A percentile compares a stretch with the other conserved stretches of the same genome.
phyloP scores from a whole-genome alignment of 768 basidiomycete genomes.

The Tricholoma furcatifolium region DNA sequence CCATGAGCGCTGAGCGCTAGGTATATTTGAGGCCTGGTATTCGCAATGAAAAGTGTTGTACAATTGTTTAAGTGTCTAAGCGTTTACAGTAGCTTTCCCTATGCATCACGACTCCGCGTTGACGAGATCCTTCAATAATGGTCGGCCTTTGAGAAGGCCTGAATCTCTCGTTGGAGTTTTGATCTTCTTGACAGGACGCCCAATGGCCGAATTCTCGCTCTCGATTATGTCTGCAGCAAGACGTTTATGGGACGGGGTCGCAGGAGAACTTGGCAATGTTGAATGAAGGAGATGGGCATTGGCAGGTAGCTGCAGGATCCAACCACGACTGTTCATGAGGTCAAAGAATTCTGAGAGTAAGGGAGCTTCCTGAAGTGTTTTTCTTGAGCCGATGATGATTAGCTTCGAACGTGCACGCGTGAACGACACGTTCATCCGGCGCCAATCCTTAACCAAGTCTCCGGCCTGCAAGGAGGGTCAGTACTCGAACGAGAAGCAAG shows the following conservation, averaged over 20 bases:
- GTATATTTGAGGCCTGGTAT: no score
- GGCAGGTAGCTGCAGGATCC: slow-evolving; percentile 64
- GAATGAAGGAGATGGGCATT: slow-evolving; percentile 56
- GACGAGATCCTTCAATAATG: slow-evolving; percentile 56
- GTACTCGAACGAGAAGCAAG: background rate
- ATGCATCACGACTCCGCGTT: background rate
- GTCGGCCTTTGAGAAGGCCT: slow-evolving; percentile 53
- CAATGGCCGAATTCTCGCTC: slow-evolving; percentile 4
- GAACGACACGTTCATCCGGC: slow-evolving; percentile 94
- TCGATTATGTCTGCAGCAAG: slow-evolving; percentile 19
- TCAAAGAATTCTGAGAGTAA: slow-evolving; percentile 74
- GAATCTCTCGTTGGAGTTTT: slow-evolving; percentile 27
- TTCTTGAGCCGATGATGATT: slow-evolving; percentile 85
- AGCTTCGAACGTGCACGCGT: slow-evolving; percentile 91
- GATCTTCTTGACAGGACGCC: slow-evolving; percentile 34
- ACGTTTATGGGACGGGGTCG: slow-evolving; percentile 23
- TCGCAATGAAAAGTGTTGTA: no score
- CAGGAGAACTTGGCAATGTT: slow-evolving; percentile 10
- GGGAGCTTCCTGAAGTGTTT: slow-evolving; percentile 62
- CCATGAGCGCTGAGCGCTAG: no score
- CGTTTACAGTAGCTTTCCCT: background rate
- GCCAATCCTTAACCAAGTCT: slow-evolving; percentile 93
- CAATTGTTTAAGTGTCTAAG: no score
- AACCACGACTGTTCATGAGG: slow-evolving; percentile 68
- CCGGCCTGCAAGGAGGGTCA: slow-evolving; percentile 60